Base-by-base conservation (phyloP, 257 asterid species). In the Nemophila menziesii region DNA sequence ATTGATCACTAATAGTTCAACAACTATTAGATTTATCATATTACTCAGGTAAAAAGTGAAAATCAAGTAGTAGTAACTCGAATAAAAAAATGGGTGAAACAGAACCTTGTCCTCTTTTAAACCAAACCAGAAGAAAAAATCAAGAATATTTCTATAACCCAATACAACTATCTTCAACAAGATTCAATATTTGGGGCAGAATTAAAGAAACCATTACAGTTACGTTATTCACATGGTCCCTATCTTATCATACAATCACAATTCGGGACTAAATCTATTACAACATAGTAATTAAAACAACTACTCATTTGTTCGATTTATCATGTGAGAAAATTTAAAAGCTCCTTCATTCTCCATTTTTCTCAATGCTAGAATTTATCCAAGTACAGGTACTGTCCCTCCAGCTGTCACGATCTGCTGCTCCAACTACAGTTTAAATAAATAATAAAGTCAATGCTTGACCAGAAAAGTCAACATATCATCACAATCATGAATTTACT, bases 401-500 rank as follows among this genome's bases (percentile, higher is more conserved):
- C 94, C 94, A 12, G 82, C 93, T 51, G 75, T 80, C 70, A 76
- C 11, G 69, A 86, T 86, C 59, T 79, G 82, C 43, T 70, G 73
- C 67, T 82, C 94, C 46, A 86, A 70, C 96, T 86, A 55, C 77
- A 77, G 37, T 48, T 23, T 47, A 33, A 14, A 48, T 5, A 26
- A 1, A 16, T 0, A 21, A 27, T 16, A 11, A 45, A n/a, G 16
- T 0, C 16, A 7, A 2, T 0, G 22, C n/a, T n/a, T n/a, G n/a
- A n/a, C n/a, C n/a, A n/a, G n/a, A n/a, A n/a, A n/a, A n/a, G n/a
- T n/a, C n/a, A n/a, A n/a, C n/a, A n/a, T n/a, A n/a, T n/a, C n/a
- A n/a, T n/a, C n/a, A n/a, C n/a, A n/a, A 0, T 18, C 8, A 26
- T 7, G 13, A 39, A 11, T 41, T 26, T 27, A 52, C 68, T 61